phyloP scores from a whole-genome alignment of 1,284 basidiomycete genomes.

The Leccinum idahoense region DNA sequence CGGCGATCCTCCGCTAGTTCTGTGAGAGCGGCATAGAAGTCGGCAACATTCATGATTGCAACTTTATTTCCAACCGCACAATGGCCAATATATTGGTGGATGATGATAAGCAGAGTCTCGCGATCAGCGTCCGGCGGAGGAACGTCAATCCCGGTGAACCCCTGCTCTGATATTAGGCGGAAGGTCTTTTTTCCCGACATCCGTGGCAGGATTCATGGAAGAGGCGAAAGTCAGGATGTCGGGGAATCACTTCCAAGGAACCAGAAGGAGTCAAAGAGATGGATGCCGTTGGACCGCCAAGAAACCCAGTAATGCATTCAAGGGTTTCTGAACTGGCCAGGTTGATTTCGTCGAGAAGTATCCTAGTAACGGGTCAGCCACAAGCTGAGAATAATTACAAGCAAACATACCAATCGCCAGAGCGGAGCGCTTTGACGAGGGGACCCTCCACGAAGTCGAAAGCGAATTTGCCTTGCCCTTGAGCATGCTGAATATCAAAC shows the following conservation, averaged over 20 bases:
- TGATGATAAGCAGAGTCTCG: constrained; percentile 86
- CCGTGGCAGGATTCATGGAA: constrained; percentile 99
- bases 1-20: constrained; percentile 73
- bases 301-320: constrained; percentile 85
- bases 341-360: constrained; percentile 96
- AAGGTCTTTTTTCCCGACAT: constrained; percentile 97
- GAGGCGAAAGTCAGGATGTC: constrained; percentile 93
- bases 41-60: constrained; percentile 88
- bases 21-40: constrained; percentile 87
- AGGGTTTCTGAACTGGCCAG: constrained; percentile 92
- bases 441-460: constrained; percentile 98
- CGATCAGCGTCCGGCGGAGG: constrained; percentile 89
- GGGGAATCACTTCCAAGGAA: constrained; percentile 82
- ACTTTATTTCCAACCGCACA: constrained; percentile 81
- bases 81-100: constrained; percentile 87
- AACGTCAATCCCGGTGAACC: constrained; percentile 94
- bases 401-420: constrained; percentile 80
- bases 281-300: constrained; percentile 83
- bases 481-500: constrained; percentile 85
- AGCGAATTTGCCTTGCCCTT: constrained; percentile 81
- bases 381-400: neutral
- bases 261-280: constrained; percentile 79
- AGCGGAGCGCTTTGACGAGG: constrained; percentile 84
- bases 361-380: constrained; percentile 45
- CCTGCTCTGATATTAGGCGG: constrained; percentile 85